These are phyloP conservation scores for Cardamine occulta DNA, from an alignment of 345 rosid species.

Conservation along the genomic window DNA sequence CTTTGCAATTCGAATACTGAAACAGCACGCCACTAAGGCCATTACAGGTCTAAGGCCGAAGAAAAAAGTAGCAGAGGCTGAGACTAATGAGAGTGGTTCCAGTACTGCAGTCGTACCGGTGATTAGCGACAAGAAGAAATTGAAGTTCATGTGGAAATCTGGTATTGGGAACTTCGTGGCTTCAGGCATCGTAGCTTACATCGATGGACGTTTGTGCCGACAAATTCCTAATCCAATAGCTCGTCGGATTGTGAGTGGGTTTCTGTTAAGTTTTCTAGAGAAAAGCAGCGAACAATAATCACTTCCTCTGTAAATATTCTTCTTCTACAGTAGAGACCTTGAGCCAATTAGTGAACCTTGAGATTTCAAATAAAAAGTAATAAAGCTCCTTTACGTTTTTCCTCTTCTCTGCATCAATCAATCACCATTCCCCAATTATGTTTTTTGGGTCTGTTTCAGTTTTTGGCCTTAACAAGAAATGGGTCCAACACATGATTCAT, in stretches of 20 bases:
- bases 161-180: constrained; percentile 68
- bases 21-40: constrained; percentile 58
- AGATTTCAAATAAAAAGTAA: not conserved
- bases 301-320: constrained; percentile 3
- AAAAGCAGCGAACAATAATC: constrained; percentile 46
- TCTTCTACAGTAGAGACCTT: constrained; percentile 1
- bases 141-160: constrained; percentile 70
- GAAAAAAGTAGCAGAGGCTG: constrained; percentile 43
- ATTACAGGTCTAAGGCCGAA: constrained; percentile 48
- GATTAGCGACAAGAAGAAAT: constrained; percentile 39
- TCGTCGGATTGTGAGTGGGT: constrained; percentile 89
- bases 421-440: not conserved
- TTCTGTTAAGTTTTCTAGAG: constrained; percentile 76
- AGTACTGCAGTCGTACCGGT: constrained; percentile 49
- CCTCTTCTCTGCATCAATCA: not conserved
- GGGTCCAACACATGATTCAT: not conserved
- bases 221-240: constrained; percentile 87
- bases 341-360: not conserved
- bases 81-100: constrained; percentile 28
- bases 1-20: constrained; percentile 75
- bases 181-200: constrained; percentile 79
- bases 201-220: constrained; percentile 89
- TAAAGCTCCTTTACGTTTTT: not conserved
- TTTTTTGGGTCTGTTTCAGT: not conserved
- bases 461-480: not conserved